These are phyloP conservation scores for Diplocarpon rosae DNA, from an alignment of 2,329 filamentous ascomycete species.

Conservation along the genomic window DNA sequence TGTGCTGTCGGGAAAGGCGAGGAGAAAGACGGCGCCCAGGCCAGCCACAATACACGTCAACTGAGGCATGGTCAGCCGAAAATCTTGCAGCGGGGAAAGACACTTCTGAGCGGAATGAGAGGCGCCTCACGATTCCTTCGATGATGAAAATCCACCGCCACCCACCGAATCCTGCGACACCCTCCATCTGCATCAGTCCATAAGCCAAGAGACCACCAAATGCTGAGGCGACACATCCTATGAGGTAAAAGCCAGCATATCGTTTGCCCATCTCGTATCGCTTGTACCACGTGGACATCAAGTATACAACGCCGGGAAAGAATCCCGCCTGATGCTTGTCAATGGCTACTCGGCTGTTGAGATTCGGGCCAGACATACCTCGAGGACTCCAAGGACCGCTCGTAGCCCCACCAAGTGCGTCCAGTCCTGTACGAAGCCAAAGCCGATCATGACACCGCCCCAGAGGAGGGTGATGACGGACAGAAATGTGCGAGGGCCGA, in stretches of 20 bases:
- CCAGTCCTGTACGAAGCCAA: slow-evolving; percentile 27
- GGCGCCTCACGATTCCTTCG: slow-evolving; percentile 22
- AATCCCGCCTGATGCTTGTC: slow-evolving; percentile 12
- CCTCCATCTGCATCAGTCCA: slow-evolving; percentile 40
- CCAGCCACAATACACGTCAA: slow-evolving; percentile 20
- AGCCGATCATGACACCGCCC: slow-evolving; percentile 31
- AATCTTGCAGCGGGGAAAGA: neutral
- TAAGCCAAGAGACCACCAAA: slow-evolving; percentile 60
- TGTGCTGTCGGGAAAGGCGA: slow-evolving; percentile 1
- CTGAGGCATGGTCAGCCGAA: neutral
- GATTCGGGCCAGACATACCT: slow-evolving; percentile 5
- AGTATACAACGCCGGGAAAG: slow-evolving; percentile 31
- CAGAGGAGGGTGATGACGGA: slow-evolving; percentile 34
- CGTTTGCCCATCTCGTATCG: slow-evolving; percentile 57
- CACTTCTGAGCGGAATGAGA: neutral
- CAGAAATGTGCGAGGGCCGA: slow-evolving; percentile 50
- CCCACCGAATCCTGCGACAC: slow-evolving; percentile 15
- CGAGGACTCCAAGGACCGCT: slow-evolving; percentile 20
- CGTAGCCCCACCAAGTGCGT: slow-evolving; percentile 17
- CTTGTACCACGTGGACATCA: slow-evolving; percentile 32
- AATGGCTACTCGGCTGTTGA: neutral
- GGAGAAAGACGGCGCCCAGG: neutral
- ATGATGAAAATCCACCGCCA: slow-evolving; percentile 35
- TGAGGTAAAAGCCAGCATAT: slow-evolving; percentile 57
- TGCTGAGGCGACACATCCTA: slow-evolving; percentile 54